phyloP scores from a whole-genome alignment of 495 filamentous ascomycete genomes.

The Penicillium pulvis region DNA sequence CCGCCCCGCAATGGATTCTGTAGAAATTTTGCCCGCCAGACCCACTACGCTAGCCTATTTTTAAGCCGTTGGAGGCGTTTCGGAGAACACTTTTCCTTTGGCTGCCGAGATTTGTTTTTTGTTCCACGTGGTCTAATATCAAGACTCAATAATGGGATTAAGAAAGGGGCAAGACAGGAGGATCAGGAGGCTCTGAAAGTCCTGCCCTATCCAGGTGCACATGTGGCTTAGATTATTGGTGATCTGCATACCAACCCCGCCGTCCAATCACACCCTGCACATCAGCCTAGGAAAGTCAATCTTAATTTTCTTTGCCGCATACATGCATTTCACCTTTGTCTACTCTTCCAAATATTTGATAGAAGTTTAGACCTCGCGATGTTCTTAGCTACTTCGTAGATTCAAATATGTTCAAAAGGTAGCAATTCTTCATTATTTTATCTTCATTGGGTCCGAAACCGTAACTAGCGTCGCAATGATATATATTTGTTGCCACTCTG shows the following conservation, averaged over 20 bases:
- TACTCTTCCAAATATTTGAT: neutral
- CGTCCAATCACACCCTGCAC: neutral
- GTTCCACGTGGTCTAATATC: neutral
- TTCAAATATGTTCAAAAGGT: too few species aligned
- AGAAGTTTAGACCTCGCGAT: too few species aligned
- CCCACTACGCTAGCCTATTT: conserved; percentile 20
- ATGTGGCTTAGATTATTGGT: conserved; percentile 1
- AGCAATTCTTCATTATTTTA: too few species aligned
- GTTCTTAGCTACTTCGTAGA: too few species aligned
- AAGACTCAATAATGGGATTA: neutral
- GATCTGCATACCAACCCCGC: neutral
- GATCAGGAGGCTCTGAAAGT: neutral
- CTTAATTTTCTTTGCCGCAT: neutral
- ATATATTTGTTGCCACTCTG: neutral
- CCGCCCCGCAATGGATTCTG: conserved; percentile 29
- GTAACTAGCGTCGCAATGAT: neutral
- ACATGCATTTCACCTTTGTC: neutral
- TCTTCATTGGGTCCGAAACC: neutral
- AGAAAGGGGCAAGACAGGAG: neutral
- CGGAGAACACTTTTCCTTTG: conserved; percentile 6
- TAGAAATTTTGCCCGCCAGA: conserved; percentile 21
- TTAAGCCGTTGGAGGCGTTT: conserved; percentile 11
- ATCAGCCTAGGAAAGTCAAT: neutral
- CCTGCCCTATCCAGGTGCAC: neutral
- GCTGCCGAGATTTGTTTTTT: neutral